A percentile compares a stretch with the other conserved stretches of the same genome.
Conservation (phyloP, 805 yeast genomes). For the Starmerella riodocensis region DNA sequence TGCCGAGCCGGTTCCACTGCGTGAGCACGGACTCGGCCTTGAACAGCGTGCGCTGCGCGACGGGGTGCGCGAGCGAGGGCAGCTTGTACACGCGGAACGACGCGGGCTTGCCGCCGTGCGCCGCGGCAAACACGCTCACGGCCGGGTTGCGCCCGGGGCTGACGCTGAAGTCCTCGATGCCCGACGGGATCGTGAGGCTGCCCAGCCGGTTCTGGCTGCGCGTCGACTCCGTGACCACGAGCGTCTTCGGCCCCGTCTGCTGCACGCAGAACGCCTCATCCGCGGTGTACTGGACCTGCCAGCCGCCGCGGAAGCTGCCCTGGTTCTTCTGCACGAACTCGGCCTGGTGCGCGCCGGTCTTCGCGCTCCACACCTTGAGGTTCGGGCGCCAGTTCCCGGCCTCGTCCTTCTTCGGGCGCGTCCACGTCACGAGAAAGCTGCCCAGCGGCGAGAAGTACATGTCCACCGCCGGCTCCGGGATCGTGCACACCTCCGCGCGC, state of each 20-base stretch:
- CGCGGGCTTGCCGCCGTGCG: slow-evolving; percentile 78
- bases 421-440: slow-evolving; percentile 73
- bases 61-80: slow-evolving; percentile 62
- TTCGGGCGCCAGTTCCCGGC: slow-evolving; percentile 70
- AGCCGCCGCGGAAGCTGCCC: slow-evolving; percentile 39
- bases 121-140: slow-evolving; percentile 82
- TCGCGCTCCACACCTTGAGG: slow-evolving; percentile 59
- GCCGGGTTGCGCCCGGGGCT: slow-evolving; percentile 86
- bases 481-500: slow-evolving; percentile 35
- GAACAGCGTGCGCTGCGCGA: slow-evolving; percentile 77
- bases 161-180: slow-evolving; percentile 47
- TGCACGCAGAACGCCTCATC: slow-evolving; percentile 65
- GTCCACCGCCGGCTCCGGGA: slow-evolving; percentile 60
- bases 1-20: slow-evolving; percentile 90
- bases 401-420: slow-evolving; percentile 60
- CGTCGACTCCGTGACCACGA: slow-evolving; percentile 47
- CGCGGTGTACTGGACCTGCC: slow-evolving; percentile 78
- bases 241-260: slow-evolving; percentile 40
- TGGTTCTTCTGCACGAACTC: slow-evolving; percentile 70
- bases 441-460: slow-evolving; percentile 83
- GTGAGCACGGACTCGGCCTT: slow-evolving; percentile 89
- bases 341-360: slow-evolving; percentile 36
- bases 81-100: slow-evolving; percentile 69
- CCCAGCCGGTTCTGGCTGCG: slow-evolving; percentile 36
- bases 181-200: slow-evolving; percentile 39